These are phyloP conservation scores for Biscogniauxia mediterranea DNA, from an alignment of 2,329 filamentous ascomycete genomes.

Conservation along the genomic window DNA sequence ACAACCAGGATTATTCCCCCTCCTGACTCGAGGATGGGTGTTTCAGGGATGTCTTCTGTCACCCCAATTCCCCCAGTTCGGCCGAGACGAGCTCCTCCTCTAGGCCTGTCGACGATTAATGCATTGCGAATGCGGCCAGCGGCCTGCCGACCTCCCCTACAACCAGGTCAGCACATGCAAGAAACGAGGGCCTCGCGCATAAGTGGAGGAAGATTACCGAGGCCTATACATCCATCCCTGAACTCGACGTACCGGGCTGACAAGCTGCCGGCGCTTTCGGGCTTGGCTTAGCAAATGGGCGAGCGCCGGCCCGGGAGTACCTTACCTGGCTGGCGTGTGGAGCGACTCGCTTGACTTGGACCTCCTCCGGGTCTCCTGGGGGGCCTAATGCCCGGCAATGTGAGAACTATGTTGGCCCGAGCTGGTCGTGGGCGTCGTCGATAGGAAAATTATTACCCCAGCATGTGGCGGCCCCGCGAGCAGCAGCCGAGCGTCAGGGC, in stretches of 20 bases:
- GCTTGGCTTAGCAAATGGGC: conserved; percentile 10
- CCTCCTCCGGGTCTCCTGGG: conserved; percentile 9
- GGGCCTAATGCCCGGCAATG: background rate
- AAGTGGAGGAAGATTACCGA: conserved; percentile 12
- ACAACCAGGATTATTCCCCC: conserved; percentile 3
- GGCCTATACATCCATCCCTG: conserved; percentile 7
- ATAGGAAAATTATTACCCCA: conserved; percentile 7
- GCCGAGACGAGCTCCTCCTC: conserved; percentile 7
- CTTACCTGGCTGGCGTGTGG: conserved; percentile 16
- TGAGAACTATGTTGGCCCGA: conserved; percentile 6
- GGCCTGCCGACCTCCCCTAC: conserved; percentile 4
- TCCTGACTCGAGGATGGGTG: conserved; percentile 10
- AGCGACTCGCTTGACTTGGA: conserved; percentile 11
- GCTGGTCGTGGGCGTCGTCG: conserved; percentile 10
- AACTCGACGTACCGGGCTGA: conserved; percentile 9
- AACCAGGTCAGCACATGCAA: conserved; percentile 5
- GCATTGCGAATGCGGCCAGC: conserved; percentile 10
- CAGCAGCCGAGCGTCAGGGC: conserved; percentile 5
- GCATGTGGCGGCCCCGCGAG: conserved; percentile 6
- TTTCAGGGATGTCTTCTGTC: conserved; percentile 14
- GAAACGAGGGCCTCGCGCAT: conserved; percentile 1
- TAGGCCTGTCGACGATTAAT: conserved; percentile 13
- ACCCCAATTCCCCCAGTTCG: conserved; percentile 13
- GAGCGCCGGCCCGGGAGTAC: conserved; percentile 1
- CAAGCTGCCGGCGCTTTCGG: conserved; percentile 13